Conservation (phyloP, 2,329 filamentous ascomycete genomes). For the Metarhizium album region DNA sequence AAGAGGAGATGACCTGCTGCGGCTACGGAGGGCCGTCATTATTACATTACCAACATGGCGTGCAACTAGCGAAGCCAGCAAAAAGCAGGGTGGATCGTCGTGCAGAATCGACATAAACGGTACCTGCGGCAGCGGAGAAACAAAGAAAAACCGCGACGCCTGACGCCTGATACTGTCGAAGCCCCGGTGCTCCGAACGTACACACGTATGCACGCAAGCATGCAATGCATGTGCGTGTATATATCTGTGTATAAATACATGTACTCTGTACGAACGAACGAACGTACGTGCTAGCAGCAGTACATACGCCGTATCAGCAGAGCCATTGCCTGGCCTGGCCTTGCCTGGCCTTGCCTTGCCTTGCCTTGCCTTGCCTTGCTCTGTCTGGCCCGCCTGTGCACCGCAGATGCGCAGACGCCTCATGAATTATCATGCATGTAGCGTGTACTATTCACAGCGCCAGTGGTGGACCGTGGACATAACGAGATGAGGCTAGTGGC, state of each 20-base stretch:
- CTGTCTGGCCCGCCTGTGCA: conserved; percentile 7
- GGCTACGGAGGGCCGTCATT: too few relatives aligned
- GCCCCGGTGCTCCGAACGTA: too few relatives aligned
- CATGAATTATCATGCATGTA: neutral
- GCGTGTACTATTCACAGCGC: neutral
- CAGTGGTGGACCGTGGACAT: conserved; percentile 1
- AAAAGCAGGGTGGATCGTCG: conserved; percentile 14
- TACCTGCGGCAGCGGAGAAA: conserved; percentile 19
- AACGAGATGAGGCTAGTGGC: conserved; percentile 6
- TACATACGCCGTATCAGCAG: too few relatives aligned
- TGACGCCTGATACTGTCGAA: conserved; percentile 9
- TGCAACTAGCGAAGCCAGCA: conserved; percentile 13
- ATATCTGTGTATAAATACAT: too few relatives aligned
- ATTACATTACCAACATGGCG: conserved; percentile 9
- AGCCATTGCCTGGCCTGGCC: too few relatives aligned
- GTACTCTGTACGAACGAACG: too few relatives aligned
- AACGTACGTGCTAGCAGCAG: too few relatives aligned
- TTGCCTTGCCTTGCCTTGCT: too few relatives aligned
- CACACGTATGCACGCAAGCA: too few relatives aligned
- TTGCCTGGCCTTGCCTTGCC: too few relatives aligned
- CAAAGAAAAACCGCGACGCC: conserved; percentile 8
- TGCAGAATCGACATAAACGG: conserved; percentile 20
- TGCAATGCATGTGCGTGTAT: too few relatives aligned
- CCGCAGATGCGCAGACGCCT: conserved; percentile 6
- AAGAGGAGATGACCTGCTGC: conserved; percentile 4